Conservation (phyloP, 1,284 basidiomycete species). For the Mycena sp. region DNA sequence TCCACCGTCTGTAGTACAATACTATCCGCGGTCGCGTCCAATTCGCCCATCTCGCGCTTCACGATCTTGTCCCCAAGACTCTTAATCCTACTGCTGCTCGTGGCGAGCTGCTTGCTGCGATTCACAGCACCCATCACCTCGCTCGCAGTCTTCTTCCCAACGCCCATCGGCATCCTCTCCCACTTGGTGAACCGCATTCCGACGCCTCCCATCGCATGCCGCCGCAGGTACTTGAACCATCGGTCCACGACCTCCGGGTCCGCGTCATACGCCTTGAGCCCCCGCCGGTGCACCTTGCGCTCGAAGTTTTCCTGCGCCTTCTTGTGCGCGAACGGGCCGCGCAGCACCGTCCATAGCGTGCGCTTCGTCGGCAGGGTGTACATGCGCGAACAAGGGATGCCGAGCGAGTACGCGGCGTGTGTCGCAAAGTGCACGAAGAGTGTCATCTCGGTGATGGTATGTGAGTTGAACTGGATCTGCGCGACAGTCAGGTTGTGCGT, state of each 20-base stretch:
- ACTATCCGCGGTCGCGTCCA: not conserved
- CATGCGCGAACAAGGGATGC: constrained; percentile 82
- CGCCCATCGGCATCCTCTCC: constrained; percentile 75
- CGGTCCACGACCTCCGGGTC: constrained; percentile 82
- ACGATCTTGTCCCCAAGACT: constrained; percentile 58
- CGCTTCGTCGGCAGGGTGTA: constrained; percentile 81
- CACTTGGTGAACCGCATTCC: constrained; percentile 87
- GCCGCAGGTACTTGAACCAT: constrained; percentile 85
- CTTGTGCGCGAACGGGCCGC: constrained; percentile 92
- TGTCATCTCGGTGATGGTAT: constrained; percentile 75
- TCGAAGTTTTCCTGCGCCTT: constrained; percentile 98
- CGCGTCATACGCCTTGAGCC: constrained; percentile 93
- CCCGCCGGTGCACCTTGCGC: constrained; percentile 83
- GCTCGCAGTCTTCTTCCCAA: constrained; percentile 60
- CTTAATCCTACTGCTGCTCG: constrained; percentile 45
- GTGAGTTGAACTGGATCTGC: constrained; percentile 84
- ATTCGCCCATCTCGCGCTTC: constrained; percentile 48
- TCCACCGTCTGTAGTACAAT: constrained; percentile 1
- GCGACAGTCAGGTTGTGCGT: constrained; percentile 86
- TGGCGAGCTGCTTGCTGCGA: constrained; percentile 30
- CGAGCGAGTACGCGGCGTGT: constrained; percentile 86
- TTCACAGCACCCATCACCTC: constrained; percentile 45
- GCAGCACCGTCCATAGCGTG: constrained; percentile 87
- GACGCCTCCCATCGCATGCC: constrained; percentile 86
- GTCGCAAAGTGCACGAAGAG: constrained; percentile 88